Evolutionary conservation across 2,329 filamentous ascomycete species (phyloP).

Genomic region (Sarocladiaceae sp.): DNA sequence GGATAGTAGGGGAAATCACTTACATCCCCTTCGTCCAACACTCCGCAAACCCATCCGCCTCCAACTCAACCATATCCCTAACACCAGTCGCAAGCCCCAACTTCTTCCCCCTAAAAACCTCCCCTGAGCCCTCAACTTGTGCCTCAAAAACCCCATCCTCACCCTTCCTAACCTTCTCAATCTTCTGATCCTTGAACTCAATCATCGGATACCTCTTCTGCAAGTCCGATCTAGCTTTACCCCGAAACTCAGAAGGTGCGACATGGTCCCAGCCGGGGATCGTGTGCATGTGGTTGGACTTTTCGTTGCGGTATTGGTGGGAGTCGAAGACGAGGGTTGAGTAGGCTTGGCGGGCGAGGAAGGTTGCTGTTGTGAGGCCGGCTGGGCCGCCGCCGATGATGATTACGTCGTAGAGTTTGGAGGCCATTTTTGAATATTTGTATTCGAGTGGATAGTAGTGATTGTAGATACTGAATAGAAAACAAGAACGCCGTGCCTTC

Average conservation of each 20-base stretch:
- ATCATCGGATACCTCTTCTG: conserved; percentile 29
- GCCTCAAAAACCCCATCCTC: conserved; percentile 29
- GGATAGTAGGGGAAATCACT: conserved; percentile 17
- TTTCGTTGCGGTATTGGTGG: conserved; percentile 44
- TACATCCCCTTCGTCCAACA: conserved; percentile 51
- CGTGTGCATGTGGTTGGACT: conserved; percentile 44
- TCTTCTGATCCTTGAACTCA: conserved; percentile 23
- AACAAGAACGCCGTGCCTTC: no score
- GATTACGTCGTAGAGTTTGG: conserved; percentile 41
- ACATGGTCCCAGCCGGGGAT: conserved; percentile 35
- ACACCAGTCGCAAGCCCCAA: conserved; percentile 53
- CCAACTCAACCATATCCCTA: conserved; percentile 41
- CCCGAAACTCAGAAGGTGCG: conserved; percentile 28
- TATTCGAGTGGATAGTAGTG: not conserved
- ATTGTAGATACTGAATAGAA: no score
- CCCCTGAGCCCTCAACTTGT: conserved; percentile 33
- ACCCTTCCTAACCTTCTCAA: conserved; percentile 23
- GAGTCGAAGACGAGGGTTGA: conserved; percentile 46
- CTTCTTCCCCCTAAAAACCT: conserved; percentile 43
- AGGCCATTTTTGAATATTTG: conserved; percentile 11
- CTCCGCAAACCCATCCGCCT: conserved; percentile 49
- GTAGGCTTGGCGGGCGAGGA: conserved; percentile 44
- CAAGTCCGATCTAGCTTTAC: conserved; percentile 29
- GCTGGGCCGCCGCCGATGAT: conserved; percentile 50
- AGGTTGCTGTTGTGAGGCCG: conserved; percentile 42